Evolutionary conservation across 2,329 filamentous ascomycete genomes (phyloP), one percentile per base, ranked within the genome.

Genomic region (Aspergillus proliferans): DNA sequence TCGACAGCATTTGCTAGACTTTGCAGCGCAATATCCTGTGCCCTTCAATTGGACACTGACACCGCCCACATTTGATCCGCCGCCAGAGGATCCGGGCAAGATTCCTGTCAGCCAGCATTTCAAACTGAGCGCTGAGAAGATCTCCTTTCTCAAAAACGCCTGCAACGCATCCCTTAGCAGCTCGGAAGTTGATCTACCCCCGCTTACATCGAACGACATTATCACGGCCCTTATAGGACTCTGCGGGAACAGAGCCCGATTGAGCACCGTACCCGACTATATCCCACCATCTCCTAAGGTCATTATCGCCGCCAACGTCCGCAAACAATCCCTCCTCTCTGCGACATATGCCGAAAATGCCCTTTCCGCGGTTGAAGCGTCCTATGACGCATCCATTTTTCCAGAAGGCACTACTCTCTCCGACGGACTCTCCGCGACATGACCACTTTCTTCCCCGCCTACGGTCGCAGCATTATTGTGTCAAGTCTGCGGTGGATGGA

Each of bases 401-500:
- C 8, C 34, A 8, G 15, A 9, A 18, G 34, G 2, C 34, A 18
- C 14, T 26, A 26, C 26, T 28, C 8, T 28, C 3, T 8, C 9
- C 4, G 8, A 10, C 9, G 26, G 26, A 10, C 9, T 28, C 26
- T 28, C 26, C 9, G 26, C 9, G 18, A 40, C 7, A 18, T 30
- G 26, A 14, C 42, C 34, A 45, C 30, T 14, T 19, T 19, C 28
- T 33, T 12, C 30, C 30, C 42, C 19, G 28, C 18, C 6, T 47
- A 15, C 15, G 34, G 44, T 2, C 22, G 26, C 14, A 50, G 48
- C 38, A 47, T 47, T 24, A 46, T 48, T 19, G 45, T 51, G 28
- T 48, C 48, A 4, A 51, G 39, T 19, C 39, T 47, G 39, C 45
- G 48, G 14, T 51, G 46, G 48, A 51, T 48, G 48, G 48, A 48